Evolutionary conservation across 495 filamentous ascomycete species (phyloP), one percentile per base, ranked within the genome.

Genomic region (Talaromyces thailandensis): DNA sequence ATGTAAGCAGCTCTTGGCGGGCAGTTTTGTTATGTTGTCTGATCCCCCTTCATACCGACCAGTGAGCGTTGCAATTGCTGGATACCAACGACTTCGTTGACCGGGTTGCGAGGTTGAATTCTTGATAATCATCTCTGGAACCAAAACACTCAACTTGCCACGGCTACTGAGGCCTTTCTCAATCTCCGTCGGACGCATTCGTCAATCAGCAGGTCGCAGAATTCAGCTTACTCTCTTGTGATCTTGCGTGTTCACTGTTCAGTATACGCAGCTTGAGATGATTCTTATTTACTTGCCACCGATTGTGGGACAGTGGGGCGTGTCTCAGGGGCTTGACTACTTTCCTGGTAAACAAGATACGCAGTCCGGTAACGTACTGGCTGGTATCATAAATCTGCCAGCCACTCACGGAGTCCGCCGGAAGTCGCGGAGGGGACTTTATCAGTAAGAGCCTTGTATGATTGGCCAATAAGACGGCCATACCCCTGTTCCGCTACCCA

Each of bases 311-410:
- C 18, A 3, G 51, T 55, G 51, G 51, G 51, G 14, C 51, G 23
- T 55, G 51, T 55, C 51, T 55, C 51, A 55, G 51, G 51, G 51
- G 51, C 51, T 55, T 55, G n/a, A 23, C 51, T 55, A n/a, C 51
- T 55, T 29, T 55, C 51, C 9, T 16, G 51, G 26, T 55, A 25
- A 55, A 55, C 51, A 55, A 26, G 51, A 55, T 55, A 55, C 51
- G 51, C 21, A 16, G n/a, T 55, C 14, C 21, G 51, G 51, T 28
- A 26, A 28, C 26, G 24, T 55, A 52, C 18, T 52, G 24, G 24
- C 18, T 12, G 24, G 18, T 52, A 55, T 48, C 43, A 21, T 23
- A 48, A 48, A n/a, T 21, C 43, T 0, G 43, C 43, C n/a, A 16
- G 7, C 51, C 51, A 55, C 24, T 55, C 51, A 55, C 51, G 51